Conservation (phyloP, 2,329 filamentous ascomycete species). For the Elsinoe batatas region DNA sequence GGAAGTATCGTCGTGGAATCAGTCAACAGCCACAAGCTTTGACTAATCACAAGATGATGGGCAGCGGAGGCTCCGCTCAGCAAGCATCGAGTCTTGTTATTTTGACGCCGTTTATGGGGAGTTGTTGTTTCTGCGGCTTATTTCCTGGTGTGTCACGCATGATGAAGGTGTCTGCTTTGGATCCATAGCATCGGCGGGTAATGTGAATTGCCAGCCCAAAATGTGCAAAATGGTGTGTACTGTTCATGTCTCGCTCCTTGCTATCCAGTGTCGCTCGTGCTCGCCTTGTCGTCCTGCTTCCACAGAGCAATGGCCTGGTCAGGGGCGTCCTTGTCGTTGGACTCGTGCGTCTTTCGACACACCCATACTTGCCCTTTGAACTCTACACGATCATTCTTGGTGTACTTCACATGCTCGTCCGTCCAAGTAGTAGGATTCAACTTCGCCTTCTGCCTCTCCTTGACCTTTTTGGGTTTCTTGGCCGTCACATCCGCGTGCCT, state of each 20-base stretch:
- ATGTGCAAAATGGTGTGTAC: not conserved
- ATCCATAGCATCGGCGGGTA: constrained; percentile 1
- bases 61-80: not conserved
- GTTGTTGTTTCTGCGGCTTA: constrained; percentile 9
- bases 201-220: not conserved
- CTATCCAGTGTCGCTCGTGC: not conserved
- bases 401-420: constrained; percentile 1
- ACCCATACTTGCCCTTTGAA: constrained; percentile 6
- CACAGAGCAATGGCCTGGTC: constrained; percentile 5
- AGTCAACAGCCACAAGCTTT: not conserved
- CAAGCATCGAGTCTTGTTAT: not conserved
- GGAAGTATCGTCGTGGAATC: not conserved
- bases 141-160: constrained; percentile 11
- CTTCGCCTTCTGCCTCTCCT: constrained; percentile 23
- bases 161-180: constrained; percentile 12
- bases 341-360: constrained; percentile 11
- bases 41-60: not conserved
- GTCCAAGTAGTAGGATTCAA: not conserved
- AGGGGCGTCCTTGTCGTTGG: not conserved
- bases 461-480: constrained; percentile 34
- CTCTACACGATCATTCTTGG: constrained; percentile 8
- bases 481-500: constrained; percentile 32
- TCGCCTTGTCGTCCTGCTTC: constrained; percentile 13
- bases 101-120: constrained; percentile 9
- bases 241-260: not conserved